Evolutionary conservation across 202 grass and related monocot genomes (phyloP).

Genomic region (Zizania palustris): DNA sequence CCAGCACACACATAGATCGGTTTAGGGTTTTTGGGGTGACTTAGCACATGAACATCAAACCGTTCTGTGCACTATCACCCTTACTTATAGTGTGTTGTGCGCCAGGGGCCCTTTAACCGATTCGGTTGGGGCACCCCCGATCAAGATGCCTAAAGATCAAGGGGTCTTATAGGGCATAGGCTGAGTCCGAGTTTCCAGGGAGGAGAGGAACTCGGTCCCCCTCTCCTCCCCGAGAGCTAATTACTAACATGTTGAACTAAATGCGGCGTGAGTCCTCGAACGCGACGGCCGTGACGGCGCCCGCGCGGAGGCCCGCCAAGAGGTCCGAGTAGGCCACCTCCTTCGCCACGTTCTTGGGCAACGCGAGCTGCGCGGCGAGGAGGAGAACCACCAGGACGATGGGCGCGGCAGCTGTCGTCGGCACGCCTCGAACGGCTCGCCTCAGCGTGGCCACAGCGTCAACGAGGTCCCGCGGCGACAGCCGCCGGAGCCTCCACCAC

Average conservation of each 20-base stretch:
- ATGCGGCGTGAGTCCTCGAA: slow-evolving; percentile 91
- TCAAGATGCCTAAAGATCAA: no score
- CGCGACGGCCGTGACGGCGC: slow-evolving; percentile 48
- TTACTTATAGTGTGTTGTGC: no score
- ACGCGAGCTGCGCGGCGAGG: slow-evolving; percentile 45
- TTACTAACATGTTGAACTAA: slow-evolving; percentile 76
- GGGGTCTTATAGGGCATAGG: no score
- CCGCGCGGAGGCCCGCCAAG: slow-evolving; percentile 56
- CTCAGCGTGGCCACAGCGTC: slow-evolving; percentile 38
- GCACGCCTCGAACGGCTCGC: slow-evolving; percentile 37
- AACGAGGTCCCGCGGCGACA: slow-evolving; percentile 44
- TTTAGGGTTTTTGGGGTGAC: no score
- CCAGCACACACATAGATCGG: no score
- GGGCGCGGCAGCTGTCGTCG: slow-evolving; percentile 34
- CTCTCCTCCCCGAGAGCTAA: no score
- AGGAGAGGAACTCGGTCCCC: no score
- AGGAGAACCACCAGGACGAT: slow-evolving; percentile 49
- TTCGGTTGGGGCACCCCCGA: no score
- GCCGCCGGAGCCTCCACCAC: slow-evolving; percentile 45
- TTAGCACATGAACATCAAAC: no score
- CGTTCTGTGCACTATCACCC: no score
- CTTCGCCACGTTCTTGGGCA: slow-evolving; percentile 55
- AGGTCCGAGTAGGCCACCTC: slow-evolving; percentile 86
- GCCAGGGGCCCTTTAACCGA: no score
- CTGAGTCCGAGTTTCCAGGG: no score